Base-by-base conservation (phyloP, 1,284 basidiomycete species). In the Cryptococcus amylolentus region DNA sequence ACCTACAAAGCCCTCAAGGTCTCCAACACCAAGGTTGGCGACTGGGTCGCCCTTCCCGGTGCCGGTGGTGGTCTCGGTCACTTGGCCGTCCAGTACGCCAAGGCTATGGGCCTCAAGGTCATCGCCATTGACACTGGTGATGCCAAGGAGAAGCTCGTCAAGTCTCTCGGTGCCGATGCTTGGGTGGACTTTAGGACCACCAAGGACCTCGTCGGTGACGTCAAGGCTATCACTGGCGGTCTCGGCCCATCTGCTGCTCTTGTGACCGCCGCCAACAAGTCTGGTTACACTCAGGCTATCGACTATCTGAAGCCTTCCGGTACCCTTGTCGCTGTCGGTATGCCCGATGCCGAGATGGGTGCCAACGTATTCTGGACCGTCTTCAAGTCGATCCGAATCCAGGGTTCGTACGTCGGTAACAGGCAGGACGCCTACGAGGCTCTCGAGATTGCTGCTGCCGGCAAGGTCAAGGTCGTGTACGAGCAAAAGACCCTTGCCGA, bases 1-100 rank as follows among this genome's bases (percentile, higher is more conserved):
- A 73, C 73, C 50, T 93, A 91, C 76, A 87, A 88, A 66, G 91
- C 89, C 0, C 80, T 94, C 70, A 91, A 90, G 75, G 83, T 88
- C 74, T 84, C 84, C 55, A 77, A 82, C 52, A 81, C 84, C n/a
- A 80, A 78, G 31, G 82, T 85, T n/a, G 88, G 89, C 51, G 84
- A 94, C 62, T 91, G 86, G 84, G 81, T 92, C 62, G 87, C 86
- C 50, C 81, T 94, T 62, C 87, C 73, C 52, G 75, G 75, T 62
- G 70, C 71, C 37, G 73, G 73, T 60, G 81, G 81, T 64, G 81
- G 81, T 62, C 59, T 72, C 46, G 41, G 41, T 16, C 41, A 42
- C 41, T 23, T 42, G 16, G 41, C 10, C 16, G 20, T 42, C 41
- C 41, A 42, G 41, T 42, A 42, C 16, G 41, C 41, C 41, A 42